A percentile compares a stretch with the other conserved stretches of the same genome.
phyloP scores from a whole-genome alignment of 108 stramenopile genomes.

The Nitzschia inconspicua region DNA sequence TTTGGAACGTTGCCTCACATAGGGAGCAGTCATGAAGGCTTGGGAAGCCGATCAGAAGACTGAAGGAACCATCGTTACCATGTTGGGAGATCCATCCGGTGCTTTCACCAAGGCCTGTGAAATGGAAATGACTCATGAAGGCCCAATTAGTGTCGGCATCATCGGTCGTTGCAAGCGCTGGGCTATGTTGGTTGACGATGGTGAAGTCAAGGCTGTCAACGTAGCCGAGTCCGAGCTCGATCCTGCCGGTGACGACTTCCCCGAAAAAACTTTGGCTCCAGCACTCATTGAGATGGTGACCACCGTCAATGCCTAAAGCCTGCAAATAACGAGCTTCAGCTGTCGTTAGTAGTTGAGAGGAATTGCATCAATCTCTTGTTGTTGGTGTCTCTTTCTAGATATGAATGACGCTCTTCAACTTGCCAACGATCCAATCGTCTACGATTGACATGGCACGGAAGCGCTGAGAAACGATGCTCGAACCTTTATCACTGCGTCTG shows the following conservation, averaged over 20 bases:
- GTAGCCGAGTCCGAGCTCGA: constrained; percentile 63
- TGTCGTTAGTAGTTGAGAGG: neutral
- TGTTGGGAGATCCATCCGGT: constrained; percentile 60
- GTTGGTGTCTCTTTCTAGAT: neutral
- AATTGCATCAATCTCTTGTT: neutral
- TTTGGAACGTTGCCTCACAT: constrained; percentile 41
- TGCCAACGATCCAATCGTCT: too few relatives aligned
- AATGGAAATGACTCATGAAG: constrained; percentile 61
- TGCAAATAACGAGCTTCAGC: neutral
- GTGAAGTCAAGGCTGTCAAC: constrained; percentile 52
- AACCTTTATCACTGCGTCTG: too few relatives aligned
- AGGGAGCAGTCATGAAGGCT: constrained; percentile 56
- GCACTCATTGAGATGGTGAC: constrained; percentile 47
- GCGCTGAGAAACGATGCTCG: too few relatives aligned
- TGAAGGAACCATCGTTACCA: constrained; percentile 42
- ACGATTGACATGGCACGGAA: too few relatives aligned
- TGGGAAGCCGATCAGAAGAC: constrained; percentile 63
- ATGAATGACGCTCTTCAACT: constrained; percentile 32
- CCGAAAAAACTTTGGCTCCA: constrained; percentile 37
- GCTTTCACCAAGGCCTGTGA: constrained; percentile 59
- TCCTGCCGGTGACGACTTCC: constrained; percentile 60
- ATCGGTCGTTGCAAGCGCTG: constrained; percentile 72
- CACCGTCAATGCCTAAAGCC: constrained; percentile 2
- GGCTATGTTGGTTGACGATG: constrained; percentile 61
- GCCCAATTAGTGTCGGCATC: constrained; percentile 51